Evolutionary conservation across 1,139 yeast genomes (phyloP).

Genomic region (Debaryomycetaceae sp.): DNA sequence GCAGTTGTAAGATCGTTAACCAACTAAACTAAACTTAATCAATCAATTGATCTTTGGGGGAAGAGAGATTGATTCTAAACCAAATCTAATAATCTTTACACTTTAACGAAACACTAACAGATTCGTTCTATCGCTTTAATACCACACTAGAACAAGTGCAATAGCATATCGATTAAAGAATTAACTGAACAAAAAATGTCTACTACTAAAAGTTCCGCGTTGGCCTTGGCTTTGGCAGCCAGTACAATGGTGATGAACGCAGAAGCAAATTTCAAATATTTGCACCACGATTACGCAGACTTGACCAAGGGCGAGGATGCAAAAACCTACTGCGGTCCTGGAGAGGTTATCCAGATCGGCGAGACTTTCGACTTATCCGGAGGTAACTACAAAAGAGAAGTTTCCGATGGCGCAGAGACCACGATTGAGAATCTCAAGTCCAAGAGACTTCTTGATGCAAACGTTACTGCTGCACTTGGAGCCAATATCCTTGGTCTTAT

Average conservation of each 20-base stretch:
- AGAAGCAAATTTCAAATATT: conserved; percentile 10
- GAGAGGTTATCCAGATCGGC: not conserved
- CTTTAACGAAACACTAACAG: not conserved
- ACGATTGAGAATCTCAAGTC: not conserved
- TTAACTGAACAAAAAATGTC: too few species aligned
- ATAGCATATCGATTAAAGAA: too few species aligned
- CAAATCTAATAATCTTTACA: not conserved
- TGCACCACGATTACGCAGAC: conserved; percentile 8
- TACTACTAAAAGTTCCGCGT: conserved; percentile 12
- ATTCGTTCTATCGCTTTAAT: conserved; percentile 5
- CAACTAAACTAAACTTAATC: not conserved
- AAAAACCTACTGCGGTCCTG: conserved; percentile 5
- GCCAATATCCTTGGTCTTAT: conserved; percentile 5
- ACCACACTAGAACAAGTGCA: too few species aligned
- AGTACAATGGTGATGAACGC: conserved; percentile 12
- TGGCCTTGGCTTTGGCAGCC: conserved; percentile 15
- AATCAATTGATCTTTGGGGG: not conserved
- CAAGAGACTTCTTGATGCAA: conserved; percentile 10
- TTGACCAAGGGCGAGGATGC: conserved; percentile 5
- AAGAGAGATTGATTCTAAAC: not conserved
- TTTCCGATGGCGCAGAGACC: not conserved
- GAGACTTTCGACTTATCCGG: not conserved
- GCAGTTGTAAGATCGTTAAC: not conserved
- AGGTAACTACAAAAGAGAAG: not conserved
- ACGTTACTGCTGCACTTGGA: conserved; percentile 8